These are phyloP conservation scores for Trebouxia gelatinosa DNA, from an alignment of 163 green algal species.

Conservation along the genomic window DNA sequence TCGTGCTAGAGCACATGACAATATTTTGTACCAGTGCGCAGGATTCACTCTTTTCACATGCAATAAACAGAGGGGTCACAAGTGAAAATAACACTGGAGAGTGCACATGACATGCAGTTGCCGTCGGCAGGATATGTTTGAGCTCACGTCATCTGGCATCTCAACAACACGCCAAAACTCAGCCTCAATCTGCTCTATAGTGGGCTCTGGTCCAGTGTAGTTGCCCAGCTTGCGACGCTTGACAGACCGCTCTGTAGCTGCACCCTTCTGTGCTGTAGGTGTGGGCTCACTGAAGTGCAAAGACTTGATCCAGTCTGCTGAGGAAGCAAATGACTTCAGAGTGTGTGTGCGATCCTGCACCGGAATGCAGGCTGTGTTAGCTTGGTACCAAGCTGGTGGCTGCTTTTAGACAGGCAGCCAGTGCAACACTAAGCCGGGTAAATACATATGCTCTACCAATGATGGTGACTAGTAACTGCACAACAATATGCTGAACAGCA, in stretches of 20 bases:
- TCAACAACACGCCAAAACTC: slow-evolving; percentile 94
- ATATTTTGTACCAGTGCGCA: too few species aligned
- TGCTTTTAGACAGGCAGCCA: too few species aligned
- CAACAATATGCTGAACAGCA: too few species aligned
- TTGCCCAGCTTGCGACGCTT: slow-evolving; percentile 32
- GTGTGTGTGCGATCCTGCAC: slow-evolving; percentile 57
- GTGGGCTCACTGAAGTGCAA: slow-evolving; percentile 59
- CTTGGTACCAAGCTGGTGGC: too few species aligned
- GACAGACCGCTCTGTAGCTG: neutral
- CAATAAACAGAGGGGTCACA: neutral
- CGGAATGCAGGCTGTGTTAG: too few species aligned
- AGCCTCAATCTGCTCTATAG: slow-evolving; percentile 76
- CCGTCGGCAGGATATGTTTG: neutral
- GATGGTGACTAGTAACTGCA: too few species aligned
- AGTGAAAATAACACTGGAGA: neutral
- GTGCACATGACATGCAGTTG: neutral
- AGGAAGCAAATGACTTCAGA: slow-evolving; percentile 70
- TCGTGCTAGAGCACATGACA: too few species aligned
- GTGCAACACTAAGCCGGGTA: too few species aligned
- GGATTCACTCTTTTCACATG: neutral
- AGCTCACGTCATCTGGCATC: slow-evolving; percentile 44
- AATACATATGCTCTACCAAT: too few species aligned
- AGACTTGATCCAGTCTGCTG: slow-evolving; percentile 66
- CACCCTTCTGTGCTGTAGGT: neutral
- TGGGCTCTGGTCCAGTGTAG: slow-evolving; percentile 46